Percentiles rank a stretch among this genome's conserved stretches.
Conservation (phyloP, 441 rosid genomes). For the Iberis amara region DNA sequence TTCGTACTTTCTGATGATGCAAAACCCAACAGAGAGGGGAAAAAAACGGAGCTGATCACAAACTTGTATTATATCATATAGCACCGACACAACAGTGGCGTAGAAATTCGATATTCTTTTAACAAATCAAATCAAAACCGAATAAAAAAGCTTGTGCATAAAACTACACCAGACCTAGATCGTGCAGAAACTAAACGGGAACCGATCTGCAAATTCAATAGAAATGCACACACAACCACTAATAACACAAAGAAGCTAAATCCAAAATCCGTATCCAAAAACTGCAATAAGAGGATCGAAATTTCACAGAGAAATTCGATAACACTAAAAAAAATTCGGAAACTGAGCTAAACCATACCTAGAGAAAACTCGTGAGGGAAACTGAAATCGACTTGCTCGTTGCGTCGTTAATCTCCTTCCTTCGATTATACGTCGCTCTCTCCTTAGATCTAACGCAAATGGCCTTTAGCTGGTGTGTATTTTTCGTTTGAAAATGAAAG, state of each 20-base stretch:
- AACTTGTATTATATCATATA: conserved; percentile 12
- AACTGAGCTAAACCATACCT: conserved; percentile 29
- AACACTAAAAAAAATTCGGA: neutral
- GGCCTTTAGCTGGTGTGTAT: conserved; percentile 24
- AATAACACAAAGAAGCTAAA: neutral
- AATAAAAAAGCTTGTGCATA: neutral
- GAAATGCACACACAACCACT: neutral
- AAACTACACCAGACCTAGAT: no score
- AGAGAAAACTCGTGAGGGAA: conserved; percentile 9
- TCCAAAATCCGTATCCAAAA: neutral
- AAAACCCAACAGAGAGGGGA: conserved; percentile 12
- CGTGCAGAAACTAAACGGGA: no score
- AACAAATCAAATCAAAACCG: conserved; percentile 8
- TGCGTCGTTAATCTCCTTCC: no score
- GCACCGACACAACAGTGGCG: conserved; percentile 24
- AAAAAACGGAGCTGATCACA: conserved; percentile 13
- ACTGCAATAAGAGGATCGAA: conserved; percentile 12
- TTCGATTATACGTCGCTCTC: conserved; percentile 27
- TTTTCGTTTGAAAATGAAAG: conserved; percentile 21
- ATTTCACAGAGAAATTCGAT: neutral
- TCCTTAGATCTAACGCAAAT: conserved; percentile 31
- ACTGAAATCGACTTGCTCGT: conserved; percentile 19
- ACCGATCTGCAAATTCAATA: conserved; percentile 23
- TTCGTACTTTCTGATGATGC: conserved; percentile 27
- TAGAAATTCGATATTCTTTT: neutral